Conservation (phyloP, 805 yeast species). For the Cyberlindnera suaveolens region DNA sequence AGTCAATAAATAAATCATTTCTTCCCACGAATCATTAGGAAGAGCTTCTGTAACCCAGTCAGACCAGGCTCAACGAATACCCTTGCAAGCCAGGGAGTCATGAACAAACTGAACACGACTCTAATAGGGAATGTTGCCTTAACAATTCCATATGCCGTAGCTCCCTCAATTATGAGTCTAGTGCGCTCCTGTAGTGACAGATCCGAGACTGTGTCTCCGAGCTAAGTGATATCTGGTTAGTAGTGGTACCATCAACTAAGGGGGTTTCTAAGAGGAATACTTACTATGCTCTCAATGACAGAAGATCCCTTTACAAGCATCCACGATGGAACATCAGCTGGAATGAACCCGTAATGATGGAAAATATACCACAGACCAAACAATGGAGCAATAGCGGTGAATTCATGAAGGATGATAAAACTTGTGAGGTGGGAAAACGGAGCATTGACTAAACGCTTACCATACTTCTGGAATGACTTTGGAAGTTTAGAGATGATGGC, state of each 20-base stretch:
- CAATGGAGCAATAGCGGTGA: constrained; percentile 69
- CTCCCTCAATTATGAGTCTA: constrained; percentile 60
- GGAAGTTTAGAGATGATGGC: constrained; percentile 39
- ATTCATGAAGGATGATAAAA: constrained; percentile 64
- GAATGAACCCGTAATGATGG: constrained; percentile 48
- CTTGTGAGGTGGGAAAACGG: constrained; percentile 59
- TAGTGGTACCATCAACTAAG: constrained; percentile 11
- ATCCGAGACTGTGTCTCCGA: constrained; percentile 23
- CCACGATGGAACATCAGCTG: constrained; percentile 53
- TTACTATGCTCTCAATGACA: constrained; percentile 48
- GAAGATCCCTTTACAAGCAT: constrained; percentile 53
- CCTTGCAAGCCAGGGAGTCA: constrained; percentile 55
- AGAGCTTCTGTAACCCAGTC: constrained; percentile 6
- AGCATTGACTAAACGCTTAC: constrained; percentile 42
- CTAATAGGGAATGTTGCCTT: constrained; percentile 54
- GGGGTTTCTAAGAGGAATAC: constrained; percentile 9
- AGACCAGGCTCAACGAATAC: constrained; percentile 42
- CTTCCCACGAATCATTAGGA: constrained; percentile 1
- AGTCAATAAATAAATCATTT: not conserved
- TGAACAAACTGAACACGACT: constrained; percentile 39
- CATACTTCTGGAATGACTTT: constrained; percentile 42
- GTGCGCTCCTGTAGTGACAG: constrained; percentile 44
- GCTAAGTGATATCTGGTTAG: constrained; percentile 9
- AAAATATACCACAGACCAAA: constrained; percentile 62
- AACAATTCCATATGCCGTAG: constrained; percentile 65